Percentiles rank a stretch among this genome's conserved stretches.
Evolutionary conservation across 768 basidiomycete species (phyloP).

Genomic region (Macrolepiota dolichaula): DNA sequence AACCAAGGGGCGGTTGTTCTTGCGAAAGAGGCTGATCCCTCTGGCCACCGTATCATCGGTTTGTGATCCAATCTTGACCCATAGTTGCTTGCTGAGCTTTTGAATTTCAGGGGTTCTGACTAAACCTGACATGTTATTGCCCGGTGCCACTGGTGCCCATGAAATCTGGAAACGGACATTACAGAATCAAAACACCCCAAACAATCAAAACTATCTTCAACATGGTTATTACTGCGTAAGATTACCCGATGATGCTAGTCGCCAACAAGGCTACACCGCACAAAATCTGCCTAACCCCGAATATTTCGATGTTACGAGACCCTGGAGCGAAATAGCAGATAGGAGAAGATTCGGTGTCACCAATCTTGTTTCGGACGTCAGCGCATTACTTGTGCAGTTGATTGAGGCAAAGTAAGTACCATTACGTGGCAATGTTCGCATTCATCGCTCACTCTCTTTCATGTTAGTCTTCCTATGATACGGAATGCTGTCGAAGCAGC

Average conservation of each 20-base stretch:
- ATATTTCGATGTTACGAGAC: constrained; percentile 46
- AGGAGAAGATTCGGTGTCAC: constrained; percentile 52
- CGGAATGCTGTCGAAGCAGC: constrained; percentile 33
- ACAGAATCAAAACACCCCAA: constrained; percentile 31
- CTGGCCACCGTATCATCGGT: constrained; percentile 62
- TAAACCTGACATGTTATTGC: constrained; percentile 56
- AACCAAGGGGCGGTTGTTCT: constrained; percentile 57
- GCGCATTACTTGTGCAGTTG: constrained; percentile 45
- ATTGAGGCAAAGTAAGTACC: constrained; percentile 50
- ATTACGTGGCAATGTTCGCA: neutral
- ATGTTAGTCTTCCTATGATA: constrained; percentile 45
- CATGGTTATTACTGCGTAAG: constrained; percentile 69
- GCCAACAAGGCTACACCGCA: constrained; percentile 32
- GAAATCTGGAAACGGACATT: constrained; percentile 49
- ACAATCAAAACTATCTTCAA: constrained; percentile 31
- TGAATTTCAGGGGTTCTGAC: constrained; percentile 56
- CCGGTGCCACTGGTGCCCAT: constrained; percentile 38
- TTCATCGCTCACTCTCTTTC: neutral
- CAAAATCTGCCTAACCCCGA: constrained; percentile 34
- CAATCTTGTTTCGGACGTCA: constrained; percentile 50
- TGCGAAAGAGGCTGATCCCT: constrained; percentile 49
- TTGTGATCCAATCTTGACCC: neutral
- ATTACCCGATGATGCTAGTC: constrained; percentile 57
- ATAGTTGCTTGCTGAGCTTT: neutral
- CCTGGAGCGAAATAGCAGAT: constrained; percentile 50